Base-by-base conservation (phyloP, 768 basidiomycete genomes). In the Agaricus subrufescens region DNA sequence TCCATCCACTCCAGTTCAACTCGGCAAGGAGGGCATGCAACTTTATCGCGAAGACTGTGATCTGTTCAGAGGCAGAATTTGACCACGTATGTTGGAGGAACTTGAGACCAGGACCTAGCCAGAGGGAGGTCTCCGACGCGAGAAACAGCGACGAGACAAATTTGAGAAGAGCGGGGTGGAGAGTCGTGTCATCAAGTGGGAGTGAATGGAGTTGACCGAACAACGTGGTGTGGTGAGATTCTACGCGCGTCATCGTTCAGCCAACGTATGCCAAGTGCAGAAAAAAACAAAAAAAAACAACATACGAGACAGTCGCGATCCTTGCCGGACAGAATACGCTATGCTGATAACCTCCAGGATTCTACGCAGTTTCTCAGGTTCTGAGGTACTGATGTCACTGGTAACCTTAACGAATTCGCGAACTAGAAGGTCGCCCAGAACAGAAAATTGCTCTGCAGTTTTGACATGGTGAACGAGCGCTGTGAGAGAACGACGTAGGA, bases 381-480 rank as follows among this genome's bases (percentile, higher is more conserved):
- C 15, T 8, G 39, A 5, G 8, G 65, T 47, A 44, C 68, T 64
- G 2, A 62, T 60, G 38, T 62, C 58, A 2, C 62, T 60, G 1
- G 46, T 23, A 3, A 34, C 53, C 26, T 64, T 61, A 4, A 62
- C 56, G 2, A 83, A 73, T 42, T 70, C 69, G 29, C 72, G 65
- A 0, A 83, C 65, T 3, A 92, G 61, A 9, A 81, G 61, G 15
- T 89, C 83, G 2, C 79, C 77, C 2, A 91, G 61, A 0, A 77
- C 63, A 4, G 77, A 65, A 65, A 89, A 92, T 48, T 85, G 79
- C 25, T 87, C 84, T 0, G 86, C 70, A 25, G 76, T 76, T 60
- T 86, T 87, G 67, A 87, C 86, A 62, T 96, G 92, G 64, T 96
- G 94, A 19, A 89, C 83, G 10, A 93, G 71, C 0, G 92, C 86